Conservation (phyloP, 257 asterid genomes). For the Solanum virginianum region DNA sequence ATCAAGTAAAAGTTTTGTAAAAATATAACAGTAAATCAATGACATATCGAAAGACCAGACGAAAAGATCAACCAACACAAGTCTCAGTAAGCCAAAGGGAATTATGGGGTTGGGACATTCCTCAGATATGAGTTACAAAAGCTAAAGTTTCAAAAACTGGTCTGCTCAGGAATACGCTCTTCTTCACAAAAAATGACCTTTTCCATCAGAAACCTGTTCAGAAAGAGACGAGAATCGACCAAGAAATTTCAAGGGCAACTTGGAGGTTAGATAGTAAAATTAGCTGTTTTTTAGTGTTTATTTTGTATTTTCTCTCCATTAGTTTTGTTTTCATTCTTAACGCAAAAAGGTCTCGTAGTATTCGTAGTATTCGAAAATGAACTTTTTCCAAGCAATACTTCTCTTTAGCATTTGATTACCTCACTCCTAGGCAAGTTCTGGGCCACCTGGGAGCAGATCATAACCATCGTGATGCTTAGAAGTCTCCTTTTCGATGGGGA, state of each 20-base stretch:
- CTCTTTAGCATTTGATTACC: not conserved
- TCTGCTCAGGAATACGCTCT: not conserved
- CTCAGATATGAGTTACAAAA: not conserved
- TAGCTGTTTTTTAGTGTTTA: not conserved
- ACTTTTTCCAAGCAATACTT: not conserved
- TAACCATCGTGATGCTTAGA: constrained; percentile 60
- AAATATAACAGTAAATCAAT: not conserved
- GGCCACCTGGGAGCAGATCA: constrained; percentile 50
- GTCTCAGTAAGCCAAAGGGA: not conserved
- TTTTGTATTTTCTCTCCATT: not conserved
- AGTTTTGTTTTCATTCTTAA: not conserved
- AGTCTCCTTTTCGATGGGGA: constrained; percentile 37
- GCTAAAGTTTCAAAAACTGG: not conserved
- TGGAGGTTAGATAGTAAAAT: not conserved
- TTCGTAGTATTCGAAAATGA: not conserved
- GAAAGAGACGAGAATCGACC: not conserved
- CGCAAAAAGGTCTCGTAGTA: not conserved
- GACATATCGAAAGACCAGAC: not conserved
- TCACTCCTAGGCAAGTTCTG: constrained; percentile 15
- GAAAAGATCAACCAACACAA: not conserved
- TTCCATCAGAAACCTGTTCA: not conserved
- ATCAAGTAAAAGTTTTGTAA: not conserved
- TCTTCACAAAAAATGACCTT: not conserved
- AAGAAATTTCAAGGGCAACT: not conserved
- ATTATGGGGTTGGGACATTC: not conserved